phyloP scores from a whole-genome alignment of 1,139 yeast genomes.

The Diutina pseudorugosa region DNA sequence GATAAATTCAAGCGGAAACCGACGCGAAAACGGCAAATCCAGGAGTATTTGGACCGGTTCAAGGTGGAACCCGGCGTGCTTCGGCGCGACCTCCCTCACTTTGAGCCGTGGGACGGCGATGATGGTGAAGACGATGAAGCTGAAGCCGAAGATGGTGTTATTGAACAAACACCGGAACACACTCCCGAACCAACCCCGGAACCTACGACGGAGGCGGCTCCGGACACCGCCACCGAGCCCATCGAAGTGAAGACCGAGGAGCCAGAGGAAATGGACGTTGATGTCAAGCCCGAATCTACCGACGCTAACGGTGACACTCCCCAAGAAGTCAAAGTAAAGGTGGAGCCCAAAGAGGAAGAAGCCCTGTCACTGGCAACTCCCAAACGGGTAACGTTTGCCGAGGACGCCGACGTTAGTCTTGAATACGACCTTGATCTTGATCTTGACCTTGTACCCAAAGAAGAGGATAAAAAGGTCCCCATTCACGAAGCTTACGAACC shows the following conservation, averaged over 20 bases:
- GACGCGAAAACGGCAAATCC: neutral
- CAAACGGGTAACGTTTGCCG: conserved; percentile 20
- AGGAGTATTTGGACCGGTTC: conserved; percentile 2
- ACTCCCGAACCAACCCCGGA: neutral
- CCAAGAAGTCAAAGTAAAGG: conserved; percentile 3
- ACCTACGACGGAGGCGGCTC: too few species aligned
- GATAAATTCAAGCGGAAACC: conserved; percentile 13
- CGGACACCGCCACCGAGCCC: too few species aligned
- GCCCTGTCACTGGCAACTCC: neutral
- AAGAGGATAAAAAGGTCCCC: conserved; percentile 4
- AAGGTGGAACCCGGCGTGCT: neutral
- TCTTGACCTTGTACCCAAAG: neutral
- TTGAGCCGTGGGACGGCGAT: conserved; percentile 1
- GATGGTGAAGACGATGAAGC: neutral
- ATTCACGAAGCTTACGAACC: conserved; percentile 7
- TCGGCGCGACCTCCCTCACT: neutral
- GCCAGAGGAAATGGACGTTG: neutral
- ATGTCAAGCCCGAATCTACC: neutral
- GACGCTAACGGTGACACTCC: neutral
- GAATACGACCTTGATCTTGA: neutral
- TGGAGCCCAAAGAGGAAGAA: conserved; percentile 3
- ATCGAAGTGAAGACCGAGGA: neutral
- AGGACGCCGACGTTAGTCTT: conserved; percentile 5
- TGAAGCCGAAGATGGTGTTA: neutral
- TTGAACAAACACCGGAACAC: neutral